Evolutionary conservation across 1,139 yeast species (phyloP), one percentile per base, ranked within the genome.

Genomic region (Groenewaldozyma auringiensis): DNA sequence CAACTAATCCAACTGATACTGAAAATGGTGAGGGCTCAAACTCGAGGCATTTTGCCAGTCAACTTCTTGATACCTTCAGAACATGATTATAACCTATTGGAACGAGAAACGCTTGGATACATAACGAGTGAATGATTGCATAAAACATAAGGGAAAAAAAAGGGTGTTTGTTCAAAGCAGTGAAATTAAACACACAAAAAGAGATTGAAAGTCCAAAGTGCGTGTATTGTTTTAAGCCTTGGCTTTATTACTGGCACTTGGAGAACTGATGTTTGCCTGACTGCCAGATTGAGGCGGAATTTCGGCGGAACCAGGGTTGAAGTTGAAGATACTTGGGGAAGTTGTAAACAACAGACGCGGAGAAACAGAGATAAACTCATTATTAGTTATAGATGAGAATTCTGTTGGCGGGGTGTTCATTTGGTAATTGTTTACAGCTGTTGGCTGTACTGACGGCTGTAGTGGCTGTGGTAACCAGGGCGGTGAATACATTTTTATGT

Each of bases 61-160:
- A 78, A 56, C 69, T 79, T 46, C 64, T 79, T 44, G 81, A 78
- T 60, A 74, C 81, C 0, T 78, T 79, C 53, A 68, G 82, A 57
- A 59, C 46, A 21, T 47, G 41, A 35, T 4, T 13, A 29, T 6
- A 25, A n/a, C 13, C 13, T 25, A 25, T 25, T 8, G 13, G 31
- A 8, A 25, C 8, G 31, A 25, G 13, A 25, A 25, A n/a, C n/a
- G n/a, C n/a, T n/a, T n/a, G n/a, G 11, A 25, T 25, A 25, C 29
- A 25, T 25, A 25, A 25, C n/a, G n/a, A n/a, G n/a, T 25, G 29
- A 25, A 25, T 25, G 29, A 25, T 11, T 25, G 11, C 11, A 25
- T 25, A 11, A 25, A 11, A 25, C 6, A 11, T 6, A 25, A 25
- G 6, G 11, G 11, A 25, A 25, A 25, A 25, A 25, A 25, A 25